Conservation (phyloP, 1,284 basidiomycete species). For the Coriolopsis trogii region DNA sequence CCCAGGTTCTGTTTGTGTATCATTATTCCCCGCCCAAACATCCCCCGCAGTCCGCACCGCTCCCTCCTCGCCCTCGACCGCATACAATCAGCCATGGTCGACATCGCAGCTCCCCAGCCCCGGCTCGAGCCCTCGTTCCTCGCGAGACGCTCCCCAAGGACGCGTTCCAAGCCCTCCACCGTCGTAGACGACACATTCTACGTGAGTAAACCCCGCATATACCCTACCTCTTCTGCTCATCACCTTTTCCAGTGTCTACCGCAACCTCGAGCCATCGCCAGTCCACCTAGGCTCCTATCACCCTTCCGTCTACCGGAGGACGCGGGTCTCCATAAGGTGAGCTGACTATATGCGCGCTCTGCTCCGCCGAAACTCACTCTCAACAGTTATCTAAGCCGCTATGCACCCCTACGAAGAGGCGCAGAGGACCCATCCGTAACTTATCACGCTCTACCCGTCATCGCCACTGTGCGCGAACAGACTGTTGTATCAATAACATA, state of each 20-base stretch:
- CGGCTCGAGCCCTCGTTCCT: conserved; percentile 23
- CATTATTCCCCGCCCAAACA: conserved; percentile 20
- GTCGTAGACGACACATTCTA: conserved; percentile 28
- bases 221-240: conserved; percentile 12
- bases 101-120: conserved; percentile 30
- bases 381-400: conserved; percentile 34
- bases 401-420: conserved; percentile 36
- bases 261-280: conserved; percentile 16
- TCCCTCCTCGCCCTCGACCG: conserved; percentile 4
- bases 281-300: conserved; percentile 31
- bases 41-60: conserved; percentile 3
- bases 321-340: conserved; percentile 20
- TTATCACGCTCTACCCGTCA: conserved; percentile 31
- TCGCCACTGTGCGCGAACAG: conserved; percentile 30
- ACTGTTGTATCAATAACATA: conserved; percentile 29
- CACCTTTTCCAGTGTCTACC: conserved; percentile 19
- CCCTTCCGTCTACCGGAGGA: conserved; percentile 32
- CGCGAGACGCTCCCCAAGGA: conserved; percentile 10
- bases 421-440: conserved; percentile 27
- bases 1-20: conserved; percentile 24
- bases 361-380: conserved; percentile 8
- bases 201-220: conserved; percentile 17
- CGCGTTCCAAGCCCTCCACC: conserved; percentile 16
- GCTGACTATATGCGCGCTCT: conserved; percentile 20
- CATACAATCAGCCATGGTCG: conserved; percentile 15